Base-by-base conservation (phyloP, 257 asterid species). In the Linderniella brevidens region DNA sequence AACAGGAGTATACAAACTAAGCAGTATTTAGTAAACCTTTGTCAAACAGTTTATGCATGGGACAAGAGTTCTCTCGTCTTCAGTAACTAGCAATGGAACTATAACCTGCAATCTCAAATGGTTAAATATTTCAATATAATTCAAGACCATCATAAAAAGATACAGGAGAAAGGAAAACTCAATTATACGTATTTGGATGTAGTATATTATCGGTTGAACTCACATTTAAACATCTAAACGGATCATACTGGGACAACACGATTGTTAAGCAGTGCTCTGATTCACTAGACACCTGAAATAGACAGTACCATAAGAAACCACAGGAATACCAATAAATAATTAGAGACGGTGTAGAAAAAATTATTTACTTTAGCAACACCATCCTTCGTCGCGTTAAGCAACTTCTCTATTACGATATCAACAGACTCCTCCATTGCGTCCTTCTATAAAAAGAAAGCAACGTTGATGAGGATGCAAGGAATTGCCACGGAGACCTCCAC, bases 11-110 rank as follows among this genome's bases (percentile, higher is more conserved):
- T n/a, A n/a, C n/a, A n/a, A n/a, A n/a, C n/a, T n/a, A n/a, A n/a
- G n/a, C n/a, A n/a, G n/a, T 39, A 13, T 10, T 39, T 44, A 17
- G 35, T 35, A 42, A 72, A 90, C 99, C 99, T 90, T 85, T 50
- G 99, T 90, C 72, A 90, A 69, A 77, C 96, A 85, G 74, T 85
- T 90, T 58, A 86, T 77, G 74, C 96, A 90, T 29, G 93, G 85
- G 59, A 90, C 94, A 35, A 90, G 93, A 66, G 88, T 82, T 80
- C 74, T 77, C 70, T 90, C 99, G 57, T 90, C 99, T 71, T 90
- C 96, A 15, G 96, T 81, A 46, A 75, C 94, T 46, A 90, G 80
- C 67, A 86, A 72, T 19, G 99, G 99, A 65, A 82, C 93, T 64
- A 90, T 74, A 62, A 90, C 93, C 96, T 90, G 78, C 68, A 65